Conservation (phyloP, 805 yeast genomes). For the Zygoascus flipseniorum region DNA sequence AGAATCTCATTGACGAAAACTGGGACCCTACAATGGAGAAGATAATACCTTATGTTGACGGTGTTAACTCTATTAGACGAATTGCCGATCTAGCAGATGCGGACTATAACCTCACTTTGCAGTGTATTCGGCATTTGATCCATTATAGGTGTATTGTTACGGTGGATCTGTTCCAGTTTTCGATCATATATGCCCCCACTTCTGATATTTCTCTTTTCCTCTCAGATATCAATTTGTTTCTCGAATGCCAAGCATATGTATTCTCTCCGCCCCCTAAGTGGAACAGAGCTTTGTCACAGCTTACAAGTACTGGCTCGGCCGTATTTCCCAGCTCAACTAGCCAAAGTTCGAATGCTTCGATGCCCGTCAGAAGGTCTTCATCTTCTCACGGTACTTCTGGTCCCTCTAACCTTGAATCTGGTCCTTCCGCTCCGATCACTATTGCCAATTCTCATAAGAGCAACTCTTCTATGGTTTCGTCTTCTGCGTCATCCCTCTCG, state of each 20-base stretch:
- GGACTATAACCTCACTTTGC: slow-evolving; percentile 66
- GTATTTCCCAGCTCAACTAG: slow-evolving; percentile 4
- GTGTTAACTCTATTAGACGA: slow-evolving; percentile 70
- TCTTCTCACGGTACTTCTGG: neutral
- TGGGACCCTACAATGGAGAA: slow-evolving; percentile 98
- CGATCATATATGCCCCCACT: slow-evolving; percentile 84
- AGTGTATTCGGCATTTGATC: slow-evolving; percentile 83
- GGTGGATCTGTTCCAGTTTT: slow-evolving; percentile 81
- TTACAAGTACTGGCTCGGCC: neutral
- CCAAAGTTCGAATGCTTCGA: neutral
- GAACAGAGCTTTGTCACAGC: neutral
- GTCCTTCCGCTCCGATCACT: neutral
- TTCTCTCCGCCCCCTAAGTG: slow-evolving; percentile 25
- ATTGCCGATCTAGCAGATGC: slow-evolving; percentile 77
- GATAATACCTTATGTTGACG: slow-evolving; percentile 78
- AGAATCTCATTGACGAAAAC: slow-evolving; percentile 68
- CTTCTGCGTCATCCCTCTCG: slow-evolving; percentile 21
- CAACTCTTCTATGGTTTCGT: slow-evolving; percentile 1
- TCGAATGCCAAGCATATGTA: slow-evolving; percentile 81
- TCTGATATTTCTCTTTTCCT: slow-evolving; percentile 63
- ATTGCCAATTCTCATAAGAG: neutral
- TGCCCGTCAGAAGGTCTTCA: neutral
- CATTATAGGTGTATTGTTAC: slow-evolving; percentile 81
- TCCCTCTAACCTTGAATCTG: neutral
- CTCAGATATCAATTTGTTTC: slow-evolving; percentile 54